Percentiles rank a stretch among this genome's conserved stretches.
Conservation (phyloP, 2,329 filamentous ascomycete species). For the Aspergillus brasiliensis region DNA sequence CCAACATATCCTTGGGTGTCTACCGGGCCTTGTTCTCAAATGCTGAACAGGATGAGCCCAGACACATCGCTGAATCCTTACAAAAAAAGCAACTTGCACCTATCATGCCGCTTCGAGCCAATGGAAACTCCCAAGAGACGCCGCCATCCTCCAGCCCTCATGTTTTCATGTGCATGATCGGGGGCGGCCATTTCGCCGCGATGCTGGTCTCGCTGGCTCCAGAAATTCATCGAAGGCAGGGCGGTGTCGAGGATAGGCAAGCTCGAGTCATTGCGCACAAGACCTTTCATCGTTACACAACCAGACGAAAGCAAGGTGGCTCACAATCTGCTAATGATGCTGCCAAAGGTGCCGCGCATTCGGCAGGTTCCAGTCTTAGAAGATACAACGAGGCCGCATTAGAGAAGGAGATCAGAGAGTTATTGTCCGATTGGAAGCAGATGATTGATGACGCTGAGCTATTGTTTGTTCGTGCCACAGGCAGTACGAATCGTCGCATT, state of each 20-base stretch:
- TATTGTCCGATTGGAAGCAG: slow-evolving; percentile 81
- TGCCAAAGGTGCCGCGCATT: slow-evolving; percentile 91
- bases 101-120: slow-evolving; percentile 45
- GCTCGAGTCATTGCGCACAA: slow-evolving; percentile 92
- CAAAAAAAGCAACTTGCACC: slow-evolving; percentile 76
- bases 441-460: slow-evolving; percentile 83
- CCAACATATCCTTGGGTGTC: slow-evolving; percentile 78
- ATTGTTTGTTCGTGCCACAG: slow-evolving; percentile 86
- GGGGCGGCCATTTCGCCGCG: slow-evolving; percentile 93
- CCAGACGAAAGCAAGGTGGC: slow-evolving; percentile 91
- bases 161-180: slow-evolving; percentile 97
- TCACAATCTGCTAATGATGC: slow-evolving; percentile 92
- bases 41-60: slow-evolving; percentile 67
- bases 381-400: slow-evolving; percentile 93
- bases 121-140: slow-evolving; percentile 40
- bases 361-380: slow-evolving; percentile 84
- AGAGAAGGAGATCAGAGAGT: slow-evolving; percentile 78
- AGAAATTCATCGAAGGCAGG: slow-evolving; percentile 69
- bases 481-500: slow-evolving; percentile 80
- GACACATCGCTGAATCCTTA: slow-evolving; percentile 67
- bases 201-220: slow-evolving; percentile 92
- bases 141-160: slow-evolving; percentile 67
- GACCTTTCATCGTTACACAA: slow-evolving; percentile 97
- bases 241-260: slow-evolving; percentile 76
- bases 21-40: slow-evolving; percentile 80